A percentile compares a stretch with the other conserved stretches of the same genome.
Evolutionary conservation across 805 yeast genomes (phyloP).

Genomic region (Peterozyma xylosa): DNA sequence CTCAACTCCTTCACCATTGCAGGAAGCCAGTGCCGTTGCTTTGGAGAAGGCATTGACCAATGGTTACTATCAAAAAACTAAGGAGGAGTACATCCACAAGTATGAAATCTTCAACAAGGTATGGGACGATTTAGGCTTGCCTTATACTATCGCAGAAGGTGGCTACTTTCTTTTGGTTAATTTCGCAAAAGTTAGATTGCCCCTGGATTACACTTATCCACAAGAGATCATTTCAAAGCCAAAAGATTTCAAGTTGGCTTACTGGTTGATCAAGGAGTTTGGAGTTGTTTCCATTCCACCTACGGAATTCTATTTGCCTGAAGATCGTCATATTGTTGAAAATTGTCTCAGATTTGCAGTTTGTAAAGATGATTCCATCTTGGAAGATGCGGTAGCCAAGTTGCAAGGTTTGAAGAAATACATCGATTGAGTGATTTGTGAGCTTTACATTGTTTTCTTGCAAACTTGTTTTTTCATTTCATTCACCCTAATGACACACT

Average conservation of each 20-base stretch:
- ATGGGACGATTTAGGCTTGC: constrained; percentile 81
- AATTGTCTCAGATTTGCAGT: constrained; percentile 89
- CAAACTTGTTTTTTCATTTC: too few species aligned
- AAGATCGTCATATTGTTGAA: constrained; percentile 70
- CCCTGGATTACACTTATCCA: constrained; percentile 66
- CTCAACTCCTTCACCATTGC: constrained; percentile 84
- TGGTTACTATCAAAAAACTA: constrained; percentile 64
- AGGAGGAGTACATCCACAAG: constrained; percentile 61
- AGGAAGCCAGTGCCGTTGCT: constrained; percentile 84
- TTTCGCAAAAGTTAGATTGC: constrained; percentile 74
- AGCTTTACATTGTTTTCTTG: too few species aligned
- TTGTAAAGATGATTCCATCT: constrained; percentile 80
- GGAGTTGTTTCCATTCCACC: constrained; percentile 98
- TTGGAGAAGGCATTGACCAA: constrained; percentile 52
- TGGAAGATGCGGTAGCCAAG: constrained; percentile 76
- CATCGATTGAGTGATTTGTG: constrained; percentile 16
- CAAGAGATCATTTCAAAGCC: constrained; percentile 61
- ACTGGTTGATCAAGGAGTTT: constrained; percentile 86
- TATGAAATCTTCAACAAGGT: constrained; percentile 65
- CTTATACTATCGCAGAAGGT: constrained; percentile 89
- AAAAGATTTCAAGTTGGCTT: constrained; percentile 80
- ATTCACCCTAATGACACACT: too few species aligned
- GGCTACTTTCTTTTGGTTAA: constrained; percentile 90
- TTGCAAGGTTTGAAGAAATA: constrained; percentile 65
- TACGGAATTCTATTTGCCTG: constrained; percentile 79